phyloP scores from a whole-genome alignment of 495 filamentous ascomycete species.

The Penicillium parvum region DNA sequence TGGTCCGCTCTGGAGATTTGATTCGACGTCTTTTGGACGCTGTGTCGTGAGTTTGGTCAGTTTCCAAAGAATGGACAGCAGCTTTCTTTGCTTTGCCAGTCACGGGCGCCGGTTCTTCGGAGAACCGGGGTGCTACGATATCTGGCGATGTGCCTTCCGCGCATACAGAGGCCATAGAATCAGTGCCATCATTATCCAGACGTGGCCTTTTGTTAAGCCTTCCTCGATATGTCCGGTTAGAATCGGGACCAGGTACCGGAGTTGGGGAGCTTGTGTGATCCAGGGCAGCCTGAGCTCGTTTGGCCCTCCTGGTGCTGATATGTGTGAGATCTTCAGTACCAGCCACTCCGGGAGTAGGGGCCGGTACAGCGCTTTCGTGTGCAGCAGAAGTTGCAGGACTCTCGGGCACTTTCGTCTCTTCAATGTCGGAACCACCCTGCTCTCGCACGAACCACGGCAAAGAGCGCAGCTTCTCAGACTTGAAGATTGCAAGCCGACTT shows the following conservation, averaged over 20 bases:
- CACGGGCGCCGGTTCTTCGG: background rate
- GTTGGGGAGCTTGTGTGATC: background rate
- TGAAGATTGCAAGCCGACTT: conserved; percentile 50
- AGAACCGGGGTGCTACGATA: too few species aligned
- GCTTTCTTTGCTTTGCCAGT: background rate
- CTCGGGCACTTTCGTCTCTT: background rate
- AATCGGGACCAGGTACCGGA: background rate
- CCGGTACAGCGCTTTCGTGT: background rate
- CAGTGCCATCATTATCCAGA: background rate
- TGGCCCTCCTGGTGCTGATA: background rate
- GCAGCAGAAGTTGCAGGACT: background rate
- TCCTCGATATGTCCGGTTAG: background rate
- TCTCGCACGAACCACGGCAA: conserved; percentile 36
- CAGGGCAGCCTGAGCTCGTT: background rate
- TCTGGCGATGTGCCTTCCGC: background rate
- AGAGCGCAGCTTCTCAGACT: conserved; percentile 33
- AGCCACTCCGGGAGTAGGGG: background rate
- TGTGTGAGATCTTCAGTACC: background rate
- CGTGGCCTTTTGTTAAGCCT: background rate
- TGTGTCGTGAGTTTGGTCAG: background rate
- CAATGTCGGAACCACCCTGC: background rate
- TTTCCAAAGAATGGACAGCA: background rate
- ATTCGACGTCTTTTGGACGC: conserved; percentile 5
- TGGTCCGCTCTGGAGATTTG: background rate
- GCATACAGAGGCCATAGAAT: background rate